Evolutionary conservation across 2,329 filamentous ascomycete genomes (phyloP).

Genomic region (Fusarium paranaense): DNA sequence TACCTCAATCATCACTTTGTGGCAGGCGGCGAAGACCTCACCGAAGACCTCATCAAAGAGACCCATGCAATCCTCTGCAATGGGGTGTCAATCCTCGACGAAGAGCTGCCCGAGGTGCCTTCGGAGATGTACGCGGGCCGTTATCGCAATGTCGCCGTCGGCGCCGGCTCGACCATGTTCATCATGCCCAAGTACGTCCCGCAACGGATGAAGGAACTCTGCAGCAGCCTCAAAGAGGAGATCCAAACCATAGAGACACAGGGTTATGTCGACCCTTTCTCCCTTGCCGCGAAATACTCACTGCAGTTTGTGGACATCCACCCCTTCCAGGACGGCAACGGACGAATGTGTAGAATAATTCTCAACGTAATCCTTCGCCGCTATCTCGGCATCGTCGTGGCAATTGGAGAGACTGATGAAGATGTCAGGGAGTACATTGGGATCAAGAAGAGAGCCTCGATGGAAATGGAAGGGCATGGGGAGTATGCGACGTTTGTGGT

Average conservation of each 20-base stretch:
- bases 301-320: conserved; percentile 52
- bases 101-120: not conserved
- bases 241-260: not conserved
- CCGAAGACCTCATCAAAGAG: conserved; percentile 33
- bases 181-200: conserved; percentile 41
- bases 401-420: conserved; percentile 37
- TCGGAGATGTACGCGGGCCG: conserved; percentile 40
- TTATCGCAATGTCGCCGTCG: conserved; percentile 39
- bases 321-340: conserved; percentile 55
- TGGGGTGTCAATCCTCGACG: conserved; percentile 5
- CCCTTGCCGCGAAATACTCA: conserved; percentile 44
- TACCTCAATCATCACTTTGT: conserved; percentile 31
- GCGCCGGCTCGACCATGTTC: conserved; percentile 45
- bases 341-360: conserved; percentile 51
- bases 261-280: conserved; percentile 44
- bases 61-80: conserved; percentile 34
- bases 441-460: conserved; percentile 41
- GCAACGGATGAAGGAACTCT: conserved; percentile 43
- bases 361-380: conserved; percentile 51
- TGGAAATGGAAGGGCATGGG: conserved; percentile 42
- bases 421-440: conserved; percentile 35
- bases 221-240: conserved; percentile 33
- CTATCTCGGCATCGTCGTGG: conserved; percentile 39
- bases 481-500: conserved; percentile 45
- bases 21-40: conserved; percentile 2